These are phyloP conservation scores for Delitschia confertaspora DNA, from an alignment of 495 filamentous ascomycete genomes.

Conservation along the genomic window DNA sequence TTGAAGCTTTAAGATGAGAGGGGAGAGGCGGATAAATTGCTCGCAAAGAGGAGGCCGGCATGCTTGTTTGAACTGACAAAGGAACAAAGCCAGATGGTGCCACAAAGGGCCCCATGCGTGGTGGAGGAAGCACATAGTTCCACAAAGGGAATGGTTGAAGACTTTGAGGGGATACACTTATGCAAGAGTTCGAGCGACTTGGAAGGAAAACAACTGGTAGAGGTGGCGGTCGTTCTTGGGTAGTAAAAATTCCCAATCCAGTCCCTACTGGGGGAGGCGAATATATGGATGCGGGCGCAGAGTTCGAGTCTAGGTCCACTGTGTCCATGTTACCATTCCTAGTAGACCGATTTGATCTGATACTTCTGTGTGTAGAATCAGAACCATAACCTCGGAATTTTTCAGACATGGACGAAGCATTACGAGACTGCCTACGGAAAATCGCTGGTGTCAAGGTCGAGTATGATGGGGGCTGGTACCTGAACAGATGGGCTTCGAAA, in stretches of 20 bases:
- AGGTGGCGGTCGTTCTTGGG: constrained; percentile 18
- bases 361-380: constrained; percentile 16
- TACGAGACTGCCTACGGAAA: constrained; percentile 9
- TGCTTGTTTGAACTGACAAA: constrained; percentile 8
- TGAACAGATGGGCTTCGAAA: constrained; percentile 26
- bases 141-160: constrained; percentile 13
- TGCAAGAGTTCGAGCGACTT: constrained; percentile 7
- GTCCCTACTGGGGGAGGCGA: constrained; percentile 15
- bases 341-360: constrained; percentile 15
- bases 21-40: constrained; percentile 19
- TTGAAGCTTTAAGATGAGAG: constrained; percentile 3
- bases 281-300: constrained; percentile 9
- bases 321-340: constrained; percentile 20
- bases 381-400: constrained; percentile 13
- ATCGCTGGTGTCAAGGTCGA: constrained; percentile 18
- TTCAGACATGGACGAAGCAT: constrained; percentile 16
- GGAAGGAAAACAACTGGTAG: constrained; percentile 14
- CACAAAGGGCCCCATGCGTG: constrained; percentile 10
- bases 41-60: constrained; percentile 22
- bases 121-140: constrained; percentile 9
- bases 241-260: constrained; percentile 23
- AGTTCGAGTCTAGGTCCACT: constrained; percentile 7
- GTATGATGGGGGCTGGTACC: neutral
- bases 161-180: constrained; percentile 1
- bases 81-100: constrained; percentile 19